Conservation (phyloP, 2,329 filamentous ascomycete genomes). For the Colletotrichum truncatum region DNA sequence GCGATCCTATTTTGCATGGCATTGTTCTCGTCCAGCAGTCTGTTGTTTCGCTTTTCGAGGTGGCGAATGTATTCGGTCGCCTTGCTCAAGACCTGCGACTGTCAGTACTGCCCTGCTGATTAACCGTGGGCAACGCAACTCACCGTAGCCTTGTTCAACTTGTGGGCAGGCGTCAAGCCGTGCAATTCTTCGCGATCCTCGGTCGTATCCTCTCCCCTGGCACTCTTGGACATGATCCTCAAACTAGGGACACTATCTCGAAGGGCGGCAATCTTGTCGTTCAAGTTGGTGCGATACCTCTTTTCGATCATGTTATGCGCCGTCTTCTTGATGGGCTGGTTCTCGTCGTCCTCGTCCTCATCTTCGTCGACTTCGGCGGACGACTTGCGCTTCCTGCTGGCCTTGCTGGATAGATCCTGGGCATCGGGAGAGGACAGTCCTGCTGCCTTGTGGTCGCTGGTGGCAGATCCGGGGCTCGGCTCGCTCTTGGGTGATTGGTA, state of each 20-base stretch:
- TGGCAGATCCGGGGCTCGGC: conserved; percentile 65
- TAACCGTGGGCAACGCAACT: background rate
- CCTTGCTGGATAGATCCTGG: conserved; percentile 47
- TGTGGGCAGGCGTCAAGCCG: conserved; percentile 86
- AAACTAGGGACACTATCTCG: conserved; percentile 92
- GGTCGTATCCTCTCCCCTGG: conserved; percentile 72
- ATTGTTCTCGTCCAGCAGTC: conserved; percentile 82
- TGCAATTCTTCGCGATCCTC: conserved; percentile 84
- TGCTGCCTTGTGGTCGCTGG: conserved; percentile 55
- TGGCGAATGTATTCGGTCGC: conserved; percentile 97
- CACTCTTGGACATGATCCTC: conserved; percentile 81
- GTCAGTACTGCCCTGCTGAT: background rate
- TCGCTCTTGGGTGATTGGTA: conserved; percentile 68
- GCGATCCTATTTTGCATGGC: conserved; percentile 81
- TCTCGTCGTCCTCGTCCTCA: conserved; percentile 66
- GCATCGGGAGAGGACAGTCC: conserved; percentile 69
- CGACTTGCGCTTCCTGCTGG: conserved; percentile 74
- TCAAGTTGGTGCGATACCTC: conserved; percentile 93
- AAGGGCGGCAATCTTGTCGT: conserved; percentile 94
- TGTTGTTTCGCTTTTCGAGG: conserved; percentile 88
- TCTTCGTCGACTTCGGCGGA: conserved; percentile 67
- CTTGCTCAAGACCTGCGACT: conserved; percentile 79
- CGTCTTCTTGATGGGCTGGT: conserved; percentile 80
- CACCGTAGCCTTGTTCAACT: conserved; percentile 96
- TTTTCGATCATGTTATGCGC: conserved; percentile 99